Evolutionary conservation across 129 eudicot genomes (phyloP).

Genomic region (Centella asiatica): DNA sequence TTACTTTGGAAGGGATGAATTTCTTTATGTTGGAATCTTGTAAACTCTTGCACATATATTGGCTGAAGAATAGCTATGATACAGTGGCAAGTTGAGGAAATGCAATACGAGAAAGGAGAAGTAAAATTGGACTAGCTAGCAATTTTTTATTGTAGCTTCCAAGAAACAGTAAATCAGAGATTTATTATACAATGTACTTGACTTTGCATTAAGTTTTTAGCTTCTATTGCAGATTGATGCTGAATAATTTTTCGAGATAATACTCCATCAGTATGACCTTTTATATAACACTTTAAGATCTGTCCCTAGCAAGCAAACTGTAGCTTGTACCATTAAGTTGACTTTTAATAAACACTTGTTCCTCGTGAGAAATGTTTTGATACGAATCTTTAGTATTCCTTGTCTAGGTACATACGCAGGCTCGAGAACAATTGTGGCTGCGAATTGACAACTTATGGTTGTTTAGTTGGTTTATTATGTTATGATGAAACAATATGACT

Average conservation of each 20-base stretch:
- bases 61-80: not conserved
- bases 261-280: not conserved
- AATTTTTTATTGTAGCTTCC: not conserved
- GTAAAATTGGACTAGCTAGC: no score
- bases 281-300: not conserved
- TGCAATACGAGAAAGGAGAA: not conserved
- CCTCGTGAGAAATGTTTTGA: not conserved
- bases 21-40: no score
- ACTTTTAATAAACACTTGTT: not conserved
- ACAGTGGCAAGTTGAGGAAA: not conserved
- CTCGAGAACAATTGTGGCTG: not conserved
- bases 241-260: not conserved
- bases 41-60: no score
- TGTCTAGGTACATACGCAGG: constrained; percentile 8
- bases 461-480: constrained; percentile 2
- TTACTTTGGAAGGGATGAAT: no score
- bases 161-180: not conserved
- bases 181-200: no score
- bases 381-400: constrained; percentile 3
- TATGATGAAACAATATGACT: constrained; percentile 18
- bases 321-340: not conserved
- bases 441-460: not conserved
- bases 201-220: not conserved
- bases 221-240: not conserved
- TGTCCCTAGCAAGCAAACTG: not conserved